Base-by-base conservation (phyloP, 2,329 filamentous ascomycete genomes). In the Aspergillus versicolor region DNA sequence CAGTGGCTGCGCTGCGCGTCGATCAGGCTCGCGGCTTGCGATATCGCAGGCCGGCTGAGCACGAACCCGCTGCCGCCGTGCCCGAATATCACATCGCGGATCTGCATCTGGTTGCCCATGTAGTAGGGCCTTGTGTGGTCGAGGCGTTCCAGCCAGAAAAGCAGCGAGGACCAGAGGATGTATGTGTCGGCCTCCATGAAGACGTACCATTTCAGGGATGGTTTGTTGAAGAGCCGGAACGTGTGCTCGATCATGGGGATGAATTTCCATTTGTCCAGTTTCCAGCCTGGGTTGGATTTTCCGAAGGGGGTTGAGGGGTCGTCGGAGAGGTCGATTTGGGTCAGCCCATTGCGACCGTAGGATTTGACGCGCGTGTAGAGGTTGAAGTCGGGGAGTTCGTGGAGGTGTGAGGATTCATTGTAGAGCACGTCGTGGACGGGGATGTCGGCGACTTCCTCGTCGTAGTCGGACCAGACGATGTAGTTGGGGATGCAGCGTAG, bases 141-240 rank as follows among this genome's bases (percentile, higher is more conserved):
- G 54, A 81, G 74, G 19, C 77, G 70, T 5, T 70, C 71, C 24
- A 86, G 70, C 81, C 81, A 85, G 24, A 74, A 69, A 15, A 83
- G 61, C 45, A 85, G 61, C 49, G 81, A 81, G 38, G 74, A 70
- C 74, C 82, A 82, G 21, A 83, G 67, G 15, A 84, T 67, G 61
- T 82, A 85, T 0, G 82, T 84, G 63, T 86, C 83, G 0, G 80
- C 77, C 60, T 85, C 82, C 21, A 83, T 75, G 65, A 85, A 85
- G 52, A 83, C 70, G 59, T 79, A 86, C 83, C 82, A 86, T 50
- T 79, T 79, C 9, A 30, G 27, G 44, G 79, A 77, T 3, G 42
- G 17, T 7, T 34, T 21, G 34, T 34, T 17, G 30, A 47, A 47
- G 4, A 15, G 15, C 12, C 15, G 1, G 5, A 76, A 69, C 0